Evolutionary conservation across 2,329 filamentous ascomycete species (phyloP), one percentile per base, ranked within the genome.

Genomic region (Alternaria triticina): DNA sequence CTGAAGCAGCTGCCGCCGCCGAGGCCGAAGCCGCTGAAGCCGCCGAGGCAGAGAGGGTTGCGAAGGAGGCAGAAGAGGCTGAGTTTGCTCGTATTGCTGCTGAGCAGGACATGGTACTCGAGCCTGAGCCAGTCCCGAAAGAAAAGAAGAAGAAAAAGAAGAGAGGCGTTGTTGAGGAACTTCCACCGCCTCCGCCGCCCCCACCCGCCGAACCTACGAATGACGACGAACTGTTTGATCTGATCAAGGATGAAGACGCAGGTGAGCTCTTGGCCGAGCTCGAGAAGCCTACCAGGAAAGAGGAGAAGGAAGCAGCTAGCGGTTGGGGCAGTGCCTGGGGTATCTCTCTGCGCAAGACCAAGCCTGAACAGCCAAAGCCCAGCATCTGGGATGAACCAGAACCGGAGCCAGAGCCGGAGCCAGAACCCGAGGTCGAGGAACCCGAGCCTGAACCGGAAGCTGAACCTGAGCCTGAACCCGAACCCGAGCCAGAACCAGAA

Each of bases 271-370:
- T 79, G 17, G 77, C 76, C 13, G 77, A 81, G 58, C 69, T 80
- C 17, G 80, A 78, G 45, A 74, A 80, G 56, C 71, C 56, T 8
- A 64, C 77, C 68, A 72, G 70, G 55, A 70, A 75, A 46, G 70
- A 77, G 40, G 70, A 74, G 40, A 71, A 72, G 36, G 57, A 75
- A 27, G 57, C 62, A 7, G 50, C 45, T 15, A 73, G 76, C 52
- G 72, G 77, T 23, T 79, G 76, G 73, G 82, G 81, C 33, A 82
- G 79, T 57, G 80, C 81, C 57, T 83, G 80, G 81, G 82, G 83
- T 61, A 77, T 82, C 36, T 81, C 79, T 62, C 74, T 82, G 54
- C 82, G 82, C 70, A 81, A 80, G 62, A 79, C 78, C 64, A 83
- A 82, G 70, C 71, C 76, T 68, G 84, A 83, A 79, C 80, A 10